A percentile compares a stretch with the other conserved stretches of the same genome.
Evolutionary conservation across 2,329 filamentous ascomycete genomes (phyloP).

Genomic region (Epichloe uncinata): DNA sequence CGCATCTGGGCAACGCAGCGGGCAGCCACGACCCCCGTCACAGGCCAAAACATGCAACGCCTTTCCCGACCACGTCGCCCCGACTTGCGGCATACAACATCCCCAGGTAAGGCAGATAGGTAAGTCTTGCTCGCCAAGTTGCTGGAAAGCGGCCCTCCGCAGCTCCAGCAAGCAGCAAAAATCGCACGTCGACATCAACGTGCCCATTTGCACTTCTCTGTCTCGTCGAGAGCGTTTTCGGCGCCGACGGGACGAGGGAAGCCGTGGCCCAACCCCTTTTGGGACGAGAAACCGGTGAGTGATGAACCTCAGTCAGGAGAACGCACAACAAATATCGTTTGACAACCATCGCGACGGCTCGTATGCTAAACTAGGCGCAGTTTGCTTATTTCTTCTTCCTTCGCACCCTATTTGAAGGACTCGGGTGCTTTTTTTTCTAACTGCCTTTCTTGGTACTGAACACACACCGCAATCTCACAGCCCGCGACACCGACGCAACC

Average conservation of each 20-base stretch:
- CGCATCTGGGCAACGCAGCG: constrained; percentile 8
- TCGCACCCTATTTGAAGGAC: not conserved
- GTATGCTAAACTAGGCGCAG: not conserved
- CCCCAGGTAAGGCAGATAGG: constrained; percentile 8
- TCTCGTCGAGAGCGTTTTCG: not conserved
- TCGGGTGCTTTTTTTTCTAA: not conserved
- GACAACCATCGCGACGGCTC: not conserved
- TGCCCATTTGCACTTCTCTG: not conserved
- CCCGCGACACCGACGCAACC: not conserved
- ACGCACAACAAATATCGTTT: no score
- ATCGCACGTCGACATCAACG: not conserved
- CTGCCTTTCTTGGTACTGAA: not conserved
- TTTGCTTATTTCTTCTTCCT: not conserved
- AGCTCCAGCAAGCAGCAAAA: constrained; percentile 2
- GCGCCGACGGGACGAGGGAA: not conserved
- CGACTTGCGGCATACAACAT: constrained; percentile 5
- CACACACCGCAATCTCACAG: not conserved
- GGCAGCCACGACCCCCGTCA: constrained; percentile 7
- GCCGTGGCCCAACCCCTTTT: not conserved
- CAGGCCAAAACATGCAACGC: constrained; percentile 15
- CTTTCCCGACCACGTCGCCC: constrained; percentile 3
- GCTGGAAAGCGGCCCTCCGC: constrained; percentile 3
- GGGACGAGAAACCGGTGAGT: constrained; percentile 2
- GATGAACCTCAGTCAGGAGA: not conserved
- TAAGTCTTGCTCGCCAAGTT: constrained; percentile 7